Percentiles rank a stretch among this genome's conserved stretches.
Evolutionary conservation across 2,329 filamentous ascomycete genomes (phyloP).

Genomic region (Diplodia scrobiculata): DNA sequence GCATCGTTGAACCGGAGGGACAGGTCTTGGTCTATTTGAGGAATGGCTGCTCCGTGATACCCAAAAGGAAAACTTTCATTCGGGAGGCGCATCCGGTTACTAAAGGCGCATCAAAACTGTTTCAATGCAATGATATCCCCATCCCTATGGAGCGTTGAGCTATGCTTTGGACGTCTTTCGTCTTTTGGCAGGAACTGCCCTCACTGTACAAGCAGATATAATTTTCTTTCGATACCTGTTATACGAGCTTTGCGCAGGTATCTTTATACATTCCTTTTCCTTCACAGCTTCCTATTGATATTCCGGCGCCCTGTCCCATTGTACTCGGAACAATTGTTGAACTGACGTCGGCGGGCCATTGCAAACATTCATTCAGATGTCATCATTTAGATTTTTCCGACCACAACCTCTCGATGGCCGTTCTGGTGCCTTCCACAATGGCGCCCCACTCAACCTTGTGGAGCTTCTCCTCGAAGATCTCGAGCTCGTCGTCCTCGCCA

Average conservation of each 20-base stretch:
- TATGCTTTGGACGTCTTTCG: not conserved
- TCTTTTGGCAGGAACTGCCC: not conserved
- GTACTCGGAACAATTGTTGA: not conserved
- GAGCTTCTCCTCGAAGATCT: slow-evolving; percentile 70
- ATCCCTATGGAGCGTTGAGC: not conserved
- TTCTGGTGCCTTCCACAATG: slow-evolving; percentile 72
- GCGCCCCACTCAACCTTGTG: slow-evolving; percentile 75
- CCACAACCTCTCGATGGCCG: slow-evolving; percentile 27
- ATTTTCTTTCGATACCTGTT: not conserved
- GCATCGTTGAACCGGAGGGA: slow-evolving; percentile 16
- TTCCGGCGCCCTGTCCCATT: not conserved
- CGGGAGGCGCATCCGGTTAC: not conserved
- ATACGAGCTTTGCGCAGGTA: too few species aligned
- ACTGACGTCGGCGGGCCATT: not conserved
- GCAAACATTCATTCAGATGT: not conserved
- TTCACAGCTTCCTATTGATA: not conserved
- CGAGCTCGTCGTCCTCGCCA: slow-evolving; percentile 63
- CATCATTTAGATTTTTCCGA: slow-evolving; percentile 7
- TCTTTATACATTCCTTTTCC: not conserved
- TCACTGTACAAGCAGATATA: not conserved
- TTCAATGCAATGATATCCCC: not conserved
- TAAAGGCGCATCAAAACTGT: not conserved
- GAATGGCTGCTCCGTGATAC: slow-evolving; percentile 3
- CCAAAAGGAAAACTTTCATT: not conserved
- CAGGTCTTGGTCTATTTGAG: slow-evolving; percentile 22